Base-by-base conservation (phyloP, 768 basidiomycete genomes). In the Mycena floridula region DNA sequence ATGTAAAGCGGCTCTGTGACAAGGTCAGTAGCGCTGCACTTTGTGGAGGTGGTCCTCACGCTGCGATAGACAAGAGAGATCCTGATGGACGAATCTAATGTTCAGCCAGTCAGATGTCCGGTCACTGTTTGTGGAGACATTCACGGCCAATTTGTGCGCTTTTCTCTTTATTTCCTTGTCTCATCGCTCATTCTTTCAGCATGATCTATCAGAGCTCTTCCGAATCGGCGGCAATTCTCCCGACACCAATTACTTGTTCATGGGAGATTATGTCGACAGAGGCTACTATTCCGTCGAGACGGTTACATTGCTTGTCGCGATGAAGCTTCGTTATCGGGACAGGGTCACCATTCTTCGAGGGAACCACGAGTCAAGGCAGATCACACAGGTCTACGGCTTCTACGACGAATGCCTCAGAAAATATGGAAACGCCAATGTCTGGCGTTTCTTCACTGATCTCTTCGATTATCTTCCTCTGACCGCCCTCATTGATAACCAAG, bases 81-180 rank as follows among this genome's bases (percentile, higher is more conserved):
- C 54, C 66, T 99, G 64, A 94, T 96, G 87, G 95, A 96, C 59
- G 96, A 99, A 72, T 93, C 90, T 25, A 99, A 99, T 63, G 96
- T 99, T 2, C 95, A 98, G 67, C 94, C 94, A 18, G 96, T 99
- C 44, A 76, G 88, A 66, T 98, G 95, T 72, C 96, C 96, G 24
- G 96, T 99, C 54, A 99, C 96, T 40, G 96, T 99, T 48, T 99
- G 96, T 60, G 96, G 96, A 48, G 96, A 99, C 70, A 98, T 99
- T 51, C 96, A 99, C 63, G 96, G 96, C 39, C 96, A 99, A 82
- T 99, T 99, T 68, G 95, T 98, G 68, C 70, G 94, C 85, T 54
- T 44, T 25, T 41, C 58, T 25, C 50, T 54, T 45, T 37, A n/a
- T 24, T 16, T 40, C 42, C 46, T 21, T n/a, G n/a, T 39, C 38